Percentiles rank a stretch among this genome's conserved stretches.
phyloP scores from a whole-genome alignment of 1,139 yeast species.

The Sugiyamaella sp. region DNA sequence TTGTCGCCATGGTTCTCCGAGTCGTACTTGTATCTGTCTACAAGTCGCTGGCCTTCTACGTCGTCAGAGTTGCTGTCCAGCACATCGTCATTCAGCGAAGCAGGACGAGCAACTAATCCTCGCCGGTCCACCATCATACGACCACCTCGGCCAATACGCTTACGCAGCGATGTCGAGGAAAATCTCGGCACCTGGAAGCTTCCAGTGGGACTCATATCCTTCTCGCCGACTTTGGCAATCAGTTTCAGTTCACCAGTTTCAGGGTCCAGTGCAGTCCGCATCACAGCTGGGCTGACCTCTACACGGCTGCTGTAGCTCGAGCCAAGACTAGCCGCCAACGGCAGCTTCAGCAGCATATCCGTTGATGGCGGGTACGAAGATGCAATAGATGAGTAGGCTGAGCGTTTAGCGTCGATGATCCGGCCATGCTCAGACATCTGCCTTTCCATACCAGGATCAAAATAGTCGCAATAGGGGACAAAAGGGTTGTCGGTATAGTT shows the following conservation, averaged over 20 bases:
- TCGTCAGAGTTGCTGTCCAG: slow-evolving; percentile 34
- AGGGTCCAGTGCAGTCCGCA: slow-evolving; percentile 28
- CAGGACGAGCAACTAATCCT: slow-evolving; percentile 42
- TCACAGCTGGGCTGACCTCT: slow-evolving; percentile 35
- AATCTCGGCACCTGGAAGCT: slow-evolving; percentile 39
- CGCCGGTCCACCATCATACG: slow-evolving; percentile 74
- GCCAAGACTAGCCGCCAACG: slow-evolving; percentile 38
- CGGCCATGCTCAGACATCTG: slow-evolving; percentile 28
- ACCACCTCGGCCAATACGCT: slow-evolving; percentile 74
- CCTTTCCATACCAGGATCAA: slow-evolving; percentile 48
- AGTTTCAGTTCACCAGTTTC: slow-evolving; percentile 30
- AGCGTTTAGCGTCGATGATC: slow-evolving; percentile 59
- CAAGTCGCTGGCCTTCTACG: slow-evolving; percentile 51
- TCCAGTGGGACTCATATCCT: slow-evolving; percentile 33
- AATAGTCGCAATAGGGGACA: slow-evolving; percentile 79
- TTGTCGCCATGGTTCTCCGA: slow-evolving; percentile 58
- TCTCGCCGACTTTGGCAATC: slow-evolving; percentile 31
- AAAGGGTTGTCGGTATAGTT: slow-evolving; percentile 91
- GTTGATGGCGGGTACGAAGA: slow-evolving; percentile 73
- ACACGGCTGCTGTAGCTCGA: slow-evolving; percentile 37
- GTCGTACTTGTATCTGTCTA: slow-evolving; percentile 79
- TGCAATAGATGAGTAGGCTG: slow-evolving; percentile 81
- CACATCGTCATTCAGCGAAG: slow-evolving; percentile 30
- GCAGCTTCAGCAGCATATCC: slow-evolving; percentile 35
- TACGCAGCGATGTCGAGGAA: slow-evolving; percentile 57